Base-by-base conservation (phyloP, 202 grass and related monocot species). In the Panicum virgatum region DNA sequence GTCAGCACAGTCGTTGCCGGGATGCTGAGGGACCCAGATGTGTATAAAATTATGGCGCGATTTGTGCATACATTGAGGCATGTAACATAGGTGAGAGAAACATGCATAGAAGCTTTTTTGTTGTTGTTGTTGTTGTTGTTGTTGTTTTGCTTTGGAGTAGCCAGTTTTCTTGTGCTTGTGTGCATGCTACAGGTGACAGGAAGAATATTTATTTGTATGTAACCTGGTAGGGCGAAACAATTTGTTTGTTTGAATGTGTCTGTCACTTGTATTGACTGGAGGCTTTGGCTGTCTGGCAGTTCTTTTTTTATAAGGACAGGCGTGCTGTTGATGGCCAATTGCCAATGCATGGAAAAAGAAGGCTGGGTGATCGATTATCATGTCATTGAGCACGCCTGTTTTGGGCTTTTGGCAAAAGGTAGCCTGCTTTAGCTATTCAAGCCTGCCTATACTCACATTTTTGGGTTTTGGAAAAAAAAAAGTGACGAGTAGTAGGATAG, bases 1-100 rank as follows among this genome's bases (percentile, higher is more conserved):
- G 0, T 95, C 90, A 2, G 87, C 82, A 22, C 87, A 90, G 66
- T 95, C 90, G 0, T 61, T 95, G 51, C 92, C 92, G 0, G 90
- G 89, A 43, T 95, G 87, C 20, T 94, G 85, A 90, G 63, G 12
- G 13, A 9, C 67, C 13, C 5, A 16, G 20, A 36, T 58, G 65
- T 29, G 22, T 60, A 7, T 5, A 61, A 76, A 44, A 72, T 51
- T 52, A 20, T 48, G 40, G 68, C 22, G 4, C 63, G 48, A 37
- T 70, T 16, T 73, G 73, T 86, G 60, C 58, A n/a, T n/a, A n/a
- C 67, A 74, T 60, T 9, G 79, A 82, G 83, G 87, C 29, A 1
- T 89, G 73, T 86, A 60, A 73, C 79, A 82, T 79, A 83, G 50
- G 34, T 45, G 26, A 30, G 77, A 80, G 86, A 30, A 70, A 45